phyloP scores from a whole-genome alignment of 176 grass and related monocot species.

The Raddia guianensis region DNA sequence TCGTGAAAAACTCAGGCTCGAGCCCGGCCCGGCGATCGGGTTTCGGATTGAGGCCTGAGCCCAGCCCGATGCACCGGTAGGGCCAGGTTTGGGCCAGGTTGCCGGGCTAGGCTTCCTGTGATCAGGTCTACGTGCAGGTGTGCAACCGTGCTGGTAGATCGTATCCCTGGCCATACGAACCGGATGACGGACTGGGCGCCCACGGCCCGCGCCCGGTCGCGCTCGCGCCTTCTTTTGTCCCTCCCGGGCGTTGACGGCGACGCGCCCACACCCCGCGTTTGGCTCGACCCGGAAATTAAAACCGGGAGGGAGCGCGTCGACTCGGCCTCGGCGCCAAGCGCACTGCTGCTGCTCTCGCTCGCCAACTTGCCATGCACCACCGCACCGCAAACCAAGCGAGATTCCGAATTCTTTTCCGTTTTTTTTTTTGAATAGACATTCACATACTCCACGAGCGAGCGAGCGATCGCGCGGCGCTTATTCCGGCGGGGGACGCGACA shows the following conservation, averaged over 20 bases:
- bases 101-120: too few relatives aligned
- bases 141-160: background rate
- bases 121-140: too few relatives aligned
- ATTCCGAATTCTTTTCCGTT: slow-evolving; percentile 6
- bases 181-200: slow-evolving; percentile 32
- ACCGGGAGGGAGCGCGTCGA: too few relatives aligned
- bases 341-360: too few relatives aligned
- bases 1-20: too few relatives aligned
- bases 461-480: slow-evolving; percentile 30
- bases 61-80: too few relatives aligned
- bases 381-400: slow-evolving; percentile 30
- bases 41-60: too few relatives aligned
- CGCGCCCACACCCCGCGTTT: background rate
- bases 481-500: slow-evolving; percentile 54
- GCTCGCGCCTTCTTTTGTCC: background rate
- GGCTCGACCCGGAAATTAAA: slow-evolving; percentile 14
- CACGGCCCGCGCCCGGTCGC: slow-evolving; percentile 27
- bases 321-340: too few relatives aligned
- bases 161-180: slow-evolving; percentile 11
- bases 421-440: too few relatives aligned
- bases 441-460: background rate
- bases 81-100: too few relatives aligned
- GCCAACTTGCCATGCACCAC: background rate
- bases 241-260: background rate
- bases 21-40: too few relatives aligned